Conservation (phyloP, 1,284 basidiomycete species). For the Sporisorium graminicola region DNA sequence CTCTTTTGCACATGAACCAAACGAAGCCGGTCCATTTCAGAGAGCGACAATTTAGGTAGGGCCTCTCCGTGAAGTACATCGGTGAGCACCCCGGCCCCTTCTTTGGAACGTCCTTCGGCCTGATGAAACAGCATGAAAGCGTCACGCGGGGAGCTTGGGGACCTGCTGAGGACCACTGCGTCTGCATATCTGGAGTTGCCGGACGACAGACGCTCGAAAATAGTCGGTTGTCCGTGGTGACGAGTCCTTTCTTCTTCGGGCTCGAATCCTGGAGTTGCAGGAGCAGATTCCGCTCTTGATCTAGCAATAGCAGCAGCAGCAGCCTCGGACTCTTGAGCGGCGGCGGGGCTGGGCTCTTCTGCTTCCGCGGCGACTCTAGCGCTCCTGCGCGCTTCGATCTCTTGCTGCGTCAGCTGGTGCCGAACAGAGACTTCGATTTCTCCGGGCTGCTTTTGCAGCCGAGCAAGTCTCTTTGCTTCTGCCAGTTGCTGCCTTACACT, state of each 20-base stretch:
- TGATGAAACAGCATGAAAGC: neutral
- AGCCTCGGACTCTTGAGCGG: neutral
- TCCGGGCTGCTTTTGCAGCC: neutral
- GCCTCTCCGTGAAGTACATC: neutral
- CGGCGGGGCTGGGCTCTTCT: neutral
- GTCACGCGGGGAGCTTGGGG: neutral
- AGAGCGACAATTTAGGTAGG: neutral
- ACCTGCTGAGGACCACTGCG: neutral
- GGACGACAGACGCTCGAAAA: neutral
- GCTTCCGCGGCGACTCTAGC: neutral
- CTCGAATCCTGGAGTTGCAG: neutral
- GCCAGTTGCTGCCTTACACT: neutral
- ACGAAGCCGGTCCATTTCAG: neutral
- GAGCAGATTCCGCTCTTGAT: neutral
- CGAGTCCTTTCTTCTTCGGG: too few relatives aligned
- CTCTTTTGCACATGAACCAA: slow-evolving; percentile 2
- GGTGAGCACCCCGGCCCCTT: neutral
- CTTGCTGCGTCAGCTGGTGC: neutral
- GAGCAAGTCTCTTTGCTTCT: neutral
- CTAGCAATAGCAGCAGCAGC: too few relatives aligned
- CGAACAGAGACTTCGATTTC: neutral
- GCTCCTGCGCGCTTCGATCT: neutral
- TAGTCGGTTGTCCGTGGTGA: neutral
- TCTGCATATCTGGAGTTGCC: neutral
- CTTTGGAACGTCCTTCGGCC: neutral